Percentiles rank a stretch among this genome's conserved stretches.
Conservation (phyloP, 257 asterid species). For the Leonotis leonurus region DNA sequence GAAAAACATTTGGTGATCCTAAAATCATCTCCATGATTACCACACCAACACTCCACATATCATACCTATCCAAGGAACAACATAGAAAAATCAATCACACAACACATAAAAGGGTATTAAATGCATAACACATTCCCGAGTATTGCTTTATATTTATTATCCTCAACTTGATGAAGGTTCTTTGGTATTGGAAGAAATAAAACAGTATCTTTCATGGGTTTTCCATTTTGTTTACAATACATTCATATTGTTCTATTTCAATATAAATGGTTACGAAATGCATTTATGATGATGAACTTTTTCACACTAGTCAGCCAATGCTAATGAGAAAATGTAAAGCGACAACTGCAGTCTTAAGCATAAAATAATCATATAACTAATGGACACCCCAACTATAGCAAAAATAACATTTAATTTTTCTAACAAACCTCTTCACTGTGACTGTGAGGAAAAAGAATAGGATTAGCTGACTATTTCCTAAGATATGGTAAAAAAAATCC, state of each 20-base stretch:
- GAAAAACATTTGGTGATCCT: constrained; percentile 94
- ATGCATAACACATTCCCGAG: background rate
- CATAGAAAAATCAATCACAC: constrained; percentile 10
- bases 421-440: background rate
- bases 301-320: background rate
- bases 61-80: constrained; percentile 60
- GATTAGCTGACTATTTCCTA: background rate
- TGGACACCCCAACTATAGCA: too few relatives aligned
- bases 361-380: too few relatives aligned
- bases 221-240: constrained; percentile 10
- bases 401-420: too few relatives aligned
- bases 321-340: too few relatives aligned
- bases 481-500: background rate
- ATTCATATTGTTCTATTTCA: background rate
- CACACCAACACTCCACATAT: constrained; percentile 98
- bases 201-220: background rate
- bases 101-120: background rate
- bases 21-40: constrained; percentile 82
- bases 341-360: too few relatives aligned
- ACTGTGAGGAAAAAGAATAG: too few relatives aligned
- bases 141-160: background rate
- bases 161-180: background rate
- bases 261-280: background rate
- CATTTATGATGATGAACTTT: background rate
- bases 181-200: background rate